Evolutionary conservation across 2,329 filamentous ascomycete species (phyloP).

Genomic region (Fusarium irregulare): DNA sequence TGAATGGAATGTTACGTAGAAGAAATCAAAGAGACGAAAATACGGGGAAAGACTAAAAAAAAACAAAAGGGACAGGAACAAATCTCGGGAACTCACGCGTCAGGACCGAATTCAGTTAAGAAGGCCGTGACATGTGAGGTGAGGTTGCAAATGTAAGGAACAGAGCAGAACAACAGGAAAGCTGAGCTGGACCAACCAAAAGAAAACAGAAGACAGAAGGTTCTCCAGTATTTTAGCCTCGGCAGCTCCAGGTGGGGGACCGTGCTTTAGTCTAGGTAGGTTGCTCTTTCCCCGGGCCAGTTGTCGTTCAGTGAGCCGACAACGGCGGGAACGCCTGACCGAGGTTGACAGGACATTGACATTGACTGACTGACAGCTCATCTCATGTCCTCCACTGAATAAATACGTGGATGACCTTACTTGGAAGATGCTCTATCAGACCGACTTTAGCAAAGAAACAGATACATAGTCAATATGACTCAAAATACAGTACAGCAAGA

Average conservation of each 20-base stretch:
- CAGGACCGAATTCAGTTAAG: constrained; percentile 41
- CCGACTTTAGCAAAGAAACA: not conserved
- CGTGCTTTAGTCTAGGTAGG: constrained; percentile 6
- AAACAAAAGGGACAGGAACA: constrained; percentile 23
- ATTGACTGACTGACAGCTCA: not conserved
- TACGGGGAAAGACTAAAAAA: constrained; percentile 19
- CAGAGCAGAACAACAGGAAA: constrained; percentile 24
- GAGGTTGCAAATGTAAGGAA: constrained; percentile 23
- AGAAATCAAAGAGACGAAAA: constrained; percentile 13
- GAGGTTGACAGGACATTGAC: constrained; percentile 24
- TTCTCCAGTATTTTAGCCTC: constrained; percentile 41
- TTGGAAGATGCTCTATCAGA: not conserved
- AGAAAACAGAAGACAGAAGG: constrained; percentile 9
- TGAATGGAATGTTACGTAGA: constrained; percentile 29
- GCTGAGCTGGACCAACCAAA: constrained; percentile 29
- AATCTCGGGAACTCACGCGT: constrained; percentile 43
- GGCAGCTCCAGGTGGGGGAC: constrained; percentile 38
- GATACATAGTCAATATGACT: not conserved
- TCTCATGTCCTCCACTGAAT: constrained; percentile 19
- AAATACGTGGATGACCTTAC: not conserved
- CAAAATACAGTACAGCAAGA: not conserved
- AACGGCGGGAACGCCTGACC: constrained; percentile 32
- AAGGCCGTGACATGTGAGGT: constrained; percentile 44
- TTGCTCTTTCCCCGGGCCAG: constrained; percentile 21
- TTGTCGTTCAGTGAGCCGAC: constrained; percentile 26